Conservation (phyloP, 1,139 yeast genomes). For the Candida tetrigidarum region DNA sequence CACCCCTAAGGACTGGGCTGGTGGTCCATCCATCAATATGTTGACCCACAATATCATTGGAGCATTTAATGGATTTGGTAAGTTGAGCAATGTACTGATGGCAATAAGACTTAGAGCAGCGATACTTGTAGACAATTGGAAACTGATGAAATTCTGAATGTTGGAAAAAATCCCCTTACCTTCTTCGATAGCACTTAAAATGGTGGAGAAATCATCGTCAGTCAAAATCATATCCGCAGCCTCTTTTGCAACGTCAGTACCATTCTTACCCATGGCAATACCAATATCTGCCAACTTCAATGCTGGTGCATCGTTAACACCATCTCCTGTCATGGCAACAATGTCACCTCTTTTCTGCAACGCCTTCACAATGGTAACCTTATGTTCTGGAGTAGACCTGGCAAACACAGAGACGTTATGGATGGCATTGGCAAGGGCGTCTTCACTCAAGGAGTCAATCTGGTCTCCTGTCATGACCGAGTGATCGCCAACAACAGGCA, state of each 20-base stretch:
- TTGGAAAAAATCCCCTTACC: slow-evolving; percentile 96
- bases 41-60: slow-evolving; percentile 99
- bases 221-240: slow-evolving; percentile 98
- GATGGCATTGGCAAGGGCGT: slow-evolving; percentile 72
- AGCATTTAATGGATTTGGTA: slow-evolving; percentile 96
- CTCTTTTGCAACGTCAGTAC: slow-evolving; percentile 98
- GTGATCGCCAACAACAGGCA: slow-evolving; percentile 70
- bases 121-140: slow-evolving; percentile 93
- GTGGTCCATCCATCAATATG: slow-evolving; percentile 98
- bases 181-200: slow-evolving; percentile 89
- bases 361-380: slow-evolving; percentile 88
- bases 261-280: slow-evolving; percentile 95
- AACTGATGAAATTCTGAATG: slow-evolving; percentile 91
- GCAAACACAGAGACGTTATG: slow-evolving; percentile 90
- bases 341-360: slow-evolving; percentile 91
- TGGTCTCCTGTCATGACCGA: slow-evolving; percentile 85
- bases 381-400: slow-evolving; percentile 96
- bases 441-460: slow-evolving; percentile 71
- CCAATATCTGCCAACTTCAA: slow-evolving; percentile 96
- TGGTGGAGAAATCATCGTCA: slow-evolving; percentile 95
- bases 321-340: slow-evolving; percentile 99
- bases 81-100: slow-evolving; percentile 78
- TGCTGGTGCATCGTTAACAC: slow-evolving; percentile 99
- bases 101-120: slow-evolving; percentile 94
- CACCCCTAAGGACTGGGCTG: slow-evolving; percentile 96